Percentiles rank a stretch among this genome's conserved stretches.
Conservation (phyloP, 768 basidiomycete genomes). For the Dictyophora rubrovolvata region DNA sequence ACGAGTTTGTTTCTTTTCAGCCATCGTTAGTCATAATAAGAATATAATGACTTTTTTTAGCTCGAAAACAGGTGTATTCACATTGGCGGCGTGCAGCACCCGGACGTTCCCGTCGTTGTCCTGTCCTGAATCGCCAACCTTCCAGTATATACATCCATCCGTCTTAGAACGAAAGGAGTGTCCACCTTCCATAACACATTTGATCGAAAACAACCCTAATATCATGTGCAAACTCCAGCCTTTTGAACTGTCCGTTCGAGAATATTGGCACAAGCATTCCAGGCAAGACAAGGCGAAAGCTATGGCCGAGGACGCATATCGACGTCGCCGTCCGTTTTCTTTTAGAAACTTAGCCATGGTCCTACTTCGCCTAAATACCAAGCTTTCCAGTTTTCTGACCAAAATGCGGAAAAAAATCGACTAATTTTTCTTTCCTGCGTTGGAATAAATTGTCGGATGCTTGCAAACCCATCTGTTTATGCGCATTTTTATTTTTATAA, state of each 20-base stretch:
- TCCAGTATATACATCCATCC: constrained; percentile 54
- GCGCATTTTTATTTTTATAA: no score
- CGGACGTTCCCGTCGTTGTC: constrained; percentile 38
- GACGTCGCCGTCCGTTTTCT: not conserved
- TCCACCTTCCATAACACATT: constrained; percentile 23
- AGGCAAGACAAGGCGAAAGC: not conserved
- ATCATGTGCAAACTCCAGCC: constrained; percentile 36
- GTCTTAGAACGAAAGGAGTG: constrained; percentile 36
- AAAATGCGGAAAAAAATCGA: not conserved
- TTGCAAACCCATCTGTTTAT: no score
- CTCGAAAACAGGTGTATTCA: constrained; percentile 46
- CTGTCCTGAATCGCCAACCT: constrained; percentile 30
- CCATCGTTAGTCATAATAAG: not conserved
- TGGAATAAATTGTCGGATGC: no score
- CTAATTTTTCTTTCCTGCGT: not conserved
- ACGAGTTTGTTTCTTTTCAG: constrained; percentile 38
- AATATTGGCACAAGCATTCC: not conserved
- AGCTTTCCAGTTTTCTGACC: not conserved
- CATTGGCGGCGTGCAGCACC: constrained; percentile 31
- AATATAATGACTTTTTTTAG: constrained; percentile 22
- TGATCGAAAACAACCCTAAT: constrained; percentile 30
- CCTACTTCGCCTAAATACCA: not conserved
- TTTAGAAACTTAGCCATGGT: not conserved
- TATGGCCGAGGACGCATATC: not conserved
- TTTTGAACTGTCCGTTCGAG: constrained; percentile 39